Evolutionary conservation across 148 eudicot species (phyloP), one percentile per base, ranked within the genome.

Genomic region (Vaccinium darrowii): DNA sequence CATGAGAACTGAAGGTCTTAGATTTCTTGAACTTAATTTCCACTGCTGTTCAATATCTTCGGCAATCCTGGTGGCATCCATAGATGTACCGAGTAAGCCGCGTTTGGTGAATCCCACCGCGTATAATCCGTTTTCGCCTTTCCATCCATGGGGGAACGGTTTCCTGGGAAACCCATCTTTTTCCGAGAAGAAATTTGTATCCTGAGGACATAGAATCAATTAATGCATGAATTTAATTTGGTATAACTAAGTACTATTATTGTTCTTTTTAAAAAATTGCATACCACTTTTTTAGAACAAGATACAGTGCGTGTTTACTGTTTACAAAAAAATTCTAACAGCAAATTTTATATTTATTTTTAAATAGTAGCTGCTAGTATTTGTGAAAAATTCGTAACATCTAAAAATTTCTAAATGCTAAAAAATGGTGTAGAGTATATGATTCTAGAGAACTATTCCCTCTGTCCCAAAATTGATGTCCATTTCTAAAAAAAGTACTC

Each of bases 81-180:
- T 81, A n/a, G 98, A 91, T 30, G 90, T 86, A 51, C 98, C 98
- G 8, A 90, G 88, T 79, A 94, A 78, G 47, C 95, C 98, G 14
- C 93, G 94, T 80, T 91, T 92, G 13, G 95, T 90, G 87, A 92
- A 94, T 3, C 98, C 98, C 27, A 91, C 93, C 0, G 98, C 91
- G 52, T 92, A 94, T 76, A 94, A 82, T 12, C 98, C 98, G 11
- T 92, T 89, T 78, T 92, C 92, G 3, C 98, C 94, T 93, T 94
- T 94, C 98, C 98, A 94, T 25, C 98, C 94, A 16, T 93, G 84
- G 0, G 98, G 95, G 87, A 91, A 92, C 81, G 91, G 92, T 69
- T 93, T 88, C 39, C 82, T 77, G 15, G 98, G 95, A 30, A 87
- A 91, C 5, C 95, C 94, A 83, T 94, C 92, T 85, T 92, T 85